These are phyloP conservation scores for Dioscorea zingiberensis DNA, from an alignment of 106 monocot species.

Conservation along the genomic window DNA sequence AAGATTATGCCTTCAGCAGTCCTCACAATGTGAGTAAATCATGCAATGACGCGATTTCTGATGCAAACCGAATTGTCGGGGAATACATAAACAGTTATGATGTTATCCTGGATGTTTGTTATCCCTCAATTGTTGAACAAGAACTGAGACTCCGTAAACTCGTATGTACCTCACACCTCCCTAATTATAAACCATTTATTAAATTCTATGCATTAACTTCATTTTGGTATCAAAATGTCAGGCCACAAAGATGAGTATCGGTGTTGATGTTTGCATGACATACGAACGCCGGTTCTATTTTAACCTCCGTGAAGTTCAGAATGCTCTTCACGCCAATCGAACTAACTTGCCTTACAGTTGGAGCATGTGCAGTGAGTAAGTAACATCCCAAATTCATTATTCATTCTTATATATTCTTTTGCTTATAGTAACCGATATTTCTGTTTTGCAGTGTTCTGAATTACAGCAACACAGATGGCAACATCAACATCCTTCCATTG, in stretches of 20 bases:
- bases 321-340: slow-evolving; percentile 92
- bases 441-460: slow-evolving; percentile 41
- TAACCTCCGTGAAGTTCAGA: slow-evolving; percentile 85
- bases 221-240: slow-evolving; percentile 3
- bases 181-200: background rate
- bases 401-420: no score
- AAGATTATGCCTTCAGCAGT: slow-evolving; percentile 52
- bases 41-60: slow-evolving; percentile 66
- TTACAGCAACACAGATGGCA: slow-evolving; percentile 48
- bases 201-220: background rate
- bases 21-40: slow-evolving; percentile 63
- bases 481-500: slow-evolving; percentile 65
- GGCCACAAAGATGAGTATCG: slow-evolving; percentile 77
- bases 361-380: slow-evolving; percentile 95
- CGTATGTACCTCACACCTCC: slow-evolving; percentile 27
- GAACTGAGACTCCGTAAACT: slow-evolving; percentile 76
- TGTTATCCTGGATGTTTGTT: slow-evolving; percentile 93
- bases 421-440: background rate
- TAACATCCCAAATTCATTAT: background rate
- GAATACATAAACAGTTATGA: slow-evolving; percentile 85
- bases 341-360: slow-evolving; percentile 72
- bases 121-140: slow-evolving; percentile 82
- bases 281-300: slow-evolving; percentile 82
- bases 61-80: slow-evolving; percentile 61
- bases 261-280: slow-evolving; percentile 94